Conservation (phyloP, 768 basidiomycete species). For the Ramaria rubella region DNA sequence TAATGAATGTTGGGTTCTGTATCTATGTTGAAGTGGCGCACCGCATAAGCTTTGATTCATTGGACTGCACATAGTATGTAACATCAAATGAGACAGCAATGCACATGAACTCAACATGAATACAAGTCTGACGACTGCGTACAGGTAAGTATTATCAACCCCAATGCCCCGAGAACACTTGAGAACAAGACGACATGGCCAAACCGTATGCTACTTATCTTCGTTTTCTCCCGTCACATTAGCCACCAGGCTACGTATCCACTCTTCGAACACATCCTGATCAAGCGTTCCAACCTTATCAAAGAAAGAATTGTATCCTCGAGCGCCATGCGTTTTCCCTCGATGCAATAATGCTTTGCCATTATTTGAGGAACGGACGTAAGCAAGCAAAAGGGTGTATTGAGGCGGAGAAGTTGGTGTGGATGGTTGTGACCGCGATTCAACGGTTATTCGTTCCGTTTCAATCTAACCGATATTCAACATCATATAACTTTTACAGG, state of each 20-base stretch:
- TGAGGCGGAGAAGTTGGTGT: constrained; percentile 48
- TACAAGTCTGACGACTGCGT: too few relatives aligned
- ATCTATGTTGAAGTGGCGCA: too few relatives aligned
- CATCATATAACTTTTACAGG: background rate
- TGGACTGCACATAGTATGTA: too few relatives aligned
- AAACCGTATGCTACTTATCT: background rate
- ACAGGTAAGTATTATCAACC: too few relatives aligned
- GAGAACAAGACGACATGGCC: too few relatives aligned
- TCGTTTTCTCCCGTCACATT: constrained; percentile 8
- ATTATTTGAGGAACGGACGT: constrained; percentile 72
- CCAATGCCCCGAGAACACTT: too few relatives aligned
- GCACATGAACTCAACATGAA: too few relatives aligned
- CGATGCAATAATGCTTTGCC: constrained; percentile 81
- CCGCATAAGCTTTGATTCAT: too few relatives aligned
- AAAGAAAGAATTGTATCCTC: constrained; percentile 68
- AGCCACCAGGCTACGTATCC: constrained; percentile 68
- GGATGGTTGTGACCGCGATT: constrained; percentile 58
- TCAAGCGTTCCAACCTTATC: constrained; percentile 76
- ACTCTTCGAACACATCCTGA: constrained; percentile 65
- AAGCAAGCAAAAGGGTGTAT: constrained; percentile 61
- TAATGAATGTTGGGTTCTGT: too few relatives aligned
- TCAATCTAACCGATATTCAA: constrained; percentile 54
- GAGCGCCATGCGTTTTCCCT: constrained; percentile 50
- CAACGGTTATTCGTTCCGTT: constrained; percentile 79
- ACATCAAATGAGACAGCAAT: too few relatives aligned